Evolutionary conservation across 2,329 filamentous ascomycete species (phyloP).

Genomic region (Fusarium falciforme): DNA sequence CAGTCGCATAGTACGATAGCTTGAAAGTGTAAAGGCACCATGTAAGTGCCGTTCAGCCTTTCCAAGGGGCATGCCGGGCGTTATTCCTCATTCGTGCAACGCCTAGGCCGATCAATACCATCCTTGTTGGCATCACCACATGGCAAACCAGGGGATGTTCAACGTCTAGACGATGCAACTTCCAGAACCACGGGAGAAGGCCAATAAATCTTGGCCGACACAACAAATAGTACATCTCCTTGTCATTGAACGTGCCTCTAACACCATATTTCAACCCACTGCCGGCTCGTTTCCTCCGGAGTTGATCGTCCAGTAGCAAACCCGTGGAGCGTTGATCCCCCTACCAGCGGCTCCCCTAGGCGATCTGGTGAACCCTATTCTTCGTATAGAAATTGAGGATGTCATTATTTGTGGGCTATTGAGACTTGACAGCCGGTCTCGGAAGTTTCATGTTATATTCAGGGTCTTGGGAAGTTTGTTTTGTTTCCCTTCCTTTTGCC

Average conservation of each 20-base stretch:
- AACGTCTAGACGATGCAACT: not conserved
- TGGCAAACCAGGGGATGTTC: not conserved
- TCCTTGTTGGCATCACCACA: not conserved
- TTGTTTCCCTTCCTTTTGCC: not conserved
- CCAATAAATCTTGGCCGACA: no score
- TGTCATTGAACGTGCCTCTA: not conserved
- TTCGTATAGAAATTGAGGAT: conserved; percentile 1
- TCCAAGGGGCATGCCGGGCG: not conserved
- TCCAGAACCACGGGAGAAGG: not conserved
- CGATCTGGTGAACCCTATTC: not conserved
- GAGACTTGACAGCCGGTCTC: not conserved
- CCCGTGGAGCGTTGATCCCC: not conserved
- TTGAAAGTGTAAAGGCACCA: not conserved
- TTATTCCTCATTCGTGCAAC: not conserved
- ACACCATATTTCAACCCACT: not conserved
- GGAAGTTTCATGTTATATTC: conserved; percentile 2
- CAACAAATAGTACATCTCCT: not conserved
- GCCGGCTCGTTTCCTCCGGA: not conserved
- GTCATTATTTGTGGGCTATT: not conserved
- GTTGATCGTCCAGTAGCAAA: not conserved
- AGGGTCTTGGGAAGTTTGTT: not conserved
- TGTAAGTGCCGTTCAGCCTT: not conserved
- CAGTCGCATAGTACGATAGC: not conserved
- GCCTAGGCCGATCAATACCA: not conserved
- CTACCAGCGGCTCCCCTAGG: not conserved